Conservation (phyloP, 1,284 basidiomycete species). For the Pulveroboletus sp. region DNA sequence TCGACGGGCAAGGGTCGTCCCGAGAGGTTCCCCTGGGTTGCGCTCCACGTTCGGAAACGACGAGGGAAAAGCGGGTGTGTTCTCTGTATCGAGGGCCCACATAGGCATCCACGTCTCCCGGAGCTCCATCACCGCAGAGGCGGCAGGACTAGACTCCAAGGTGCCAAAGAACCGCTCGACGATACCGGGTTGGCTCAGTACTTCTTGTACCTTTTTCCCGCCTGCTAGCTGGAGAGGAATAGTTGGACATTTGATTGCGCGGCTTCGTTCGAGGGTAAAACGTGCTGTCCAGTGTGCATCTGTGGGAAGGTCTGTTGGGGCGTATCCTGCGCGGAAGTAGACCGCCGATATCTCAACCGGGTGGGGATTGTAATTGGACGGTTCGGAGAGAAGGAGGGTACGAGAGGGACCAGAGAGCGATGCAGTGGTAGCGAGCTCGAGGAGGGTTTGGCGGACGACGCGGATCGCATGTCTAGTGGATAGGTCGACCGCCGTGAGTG, state of each 20-base stretch:
- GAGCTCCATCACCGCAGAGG: conserved; percentile 46
- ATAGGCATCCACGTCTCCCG: conserved; percentile 78
- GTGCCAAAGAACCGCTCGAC: conserved; percentile 77
- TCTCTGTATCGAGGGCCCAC: conserved; percentile 65
- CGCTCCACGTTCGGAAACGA: neutral
- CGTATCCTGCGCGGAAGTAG: conserved; percentile 89
- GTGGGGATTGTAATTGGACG: conserved; percentile 30
- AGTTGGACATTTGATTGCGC: conserved; percentile 91
- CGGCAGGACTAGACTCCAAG: conserved; percentile 39
- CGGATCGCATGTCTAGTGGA: conserved; percentile 67
- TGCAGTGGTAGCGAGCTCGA: conserved; percentile 59
- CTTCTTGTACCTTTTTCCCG: conserved; percentile 95
- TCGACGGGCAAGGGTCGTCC: conserved; percentile 48
- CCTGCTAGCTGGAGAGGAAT: conserved; percentile 93
- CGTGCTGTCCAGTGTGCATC: conserved; percentile 68
- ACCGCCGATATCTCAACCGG: conserved; percentile 77
- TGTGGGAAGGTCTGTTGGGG: conserved; percentile 78
- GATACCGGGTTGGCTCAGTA: conserved; percentile 72
- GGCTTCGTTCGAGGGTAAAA: conserved; percentile 73
- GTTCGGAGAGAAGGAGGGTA: conserved; percentile 34
- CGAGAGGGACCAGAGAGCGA: conserved; percentile 49
- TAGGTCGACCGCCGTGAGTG: no score
- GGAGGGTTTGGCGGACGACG: conserved; percentile 75
- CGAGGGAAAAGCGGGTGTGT: neutral
- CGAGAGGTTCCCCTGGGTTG: conserved; percentile 19